phyloP scores from a whole-genome alignment of 306 rosid species.

The Rosa lucieae region DNA sequence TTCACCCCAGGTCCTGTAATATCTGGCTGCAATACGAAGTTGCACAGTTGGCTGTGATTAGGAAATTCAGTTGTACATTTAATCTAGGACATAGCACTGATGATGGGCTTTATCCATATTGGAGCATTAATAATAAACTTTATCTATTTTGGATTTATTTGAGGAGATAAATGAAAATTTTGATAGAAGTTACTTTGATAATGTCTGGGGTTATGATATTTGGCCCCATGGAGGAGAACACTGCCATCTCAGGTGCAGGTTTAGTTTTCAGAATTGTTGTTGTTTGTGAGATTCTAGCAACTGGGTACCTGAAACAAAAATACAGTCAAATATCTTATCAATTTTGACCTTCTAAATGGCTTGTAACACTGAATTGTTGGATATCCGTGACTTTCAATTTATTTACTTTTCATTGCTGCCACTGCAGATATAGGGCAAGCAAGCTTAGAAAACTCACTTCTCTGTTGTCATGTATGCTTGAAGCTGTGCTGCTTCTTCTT shows the following conservation, averaged over 20 bases:
- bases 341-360: slow-evolving; percentile 1
- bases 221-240: slow-evolving; percentile 68
- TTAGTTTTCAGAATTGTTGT: slow-evolving; percentile 40
- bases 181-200: slow-evolving; percentile 47
- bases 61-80: not conserved
- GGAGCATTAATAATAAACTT: not conserved
- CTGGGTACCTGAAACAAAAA: slow-evolving; percentile 49
- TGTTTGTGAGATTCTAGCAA: slow-evolving; percentile 51
- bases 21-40: slow-evolving; percentile 56
- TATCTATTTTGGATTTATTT: not conserved
- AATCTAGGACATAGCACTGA: not conserved
- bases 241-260: slow-evolving; percentile 68
- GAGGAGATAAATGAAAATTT: not conserved
- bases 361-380: not conserved
- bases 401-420: not conserved
- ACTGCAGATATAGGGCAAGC: not conserved
- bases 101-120: not conserved
- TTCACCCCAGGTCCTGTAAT: slow-evolving; percentile 66
- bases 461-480: slow-evolving; percentile 49
- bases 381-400: not conserved
- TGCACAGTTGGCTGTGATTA: not conserved
- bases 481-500: slow-evolving; percentile 54
- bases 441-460: slow-evolving; percentile 49
- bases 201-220: slow-evolving; percentile 63
- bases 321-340: slow-evolving; percentile 15